These are phyloP conservation scores for Aspergillus aculeatinus DNA, from an alignment of 2,329 filamentous ascomycete species.

Conservation along the genomic window DNA sequence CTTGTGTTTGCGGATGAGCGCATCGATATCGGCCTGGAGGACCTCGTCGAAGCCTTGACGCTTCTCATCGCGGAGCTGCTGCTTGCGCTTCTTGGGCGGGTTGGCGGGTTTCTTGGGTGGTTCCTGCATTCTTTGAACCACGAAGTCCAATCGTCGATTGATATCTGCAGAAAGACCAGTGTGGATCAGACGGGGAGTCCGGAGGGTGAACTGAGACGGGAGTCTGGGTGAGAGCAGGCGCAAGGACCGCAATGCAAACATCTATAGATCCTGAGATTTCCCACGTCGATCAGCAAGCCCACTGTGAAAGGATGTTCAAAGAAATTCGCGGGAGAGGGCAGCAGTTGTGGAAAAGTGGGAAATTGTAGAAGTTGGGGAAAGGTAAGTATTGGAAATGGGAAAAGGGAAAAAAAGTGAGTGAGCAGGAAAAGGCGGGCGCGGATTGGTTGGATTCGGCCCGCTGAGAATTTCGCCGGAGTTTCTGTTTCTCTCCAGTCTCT, in stretches of 20 bases:
- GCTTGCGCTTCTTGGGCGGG: conserved; percentile 40
- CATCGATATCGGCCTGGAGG: conserved; percentile 61
- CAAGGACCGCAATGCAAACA: conserved; percentile 13
- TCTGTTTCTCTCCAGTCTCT: conserved; percentile 1
- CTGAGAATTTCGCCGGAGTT: conserved; percentile 29
- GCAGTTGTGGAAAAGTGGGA: conserved; percentile 1
- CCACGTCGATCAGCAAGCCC: too few species aligned
- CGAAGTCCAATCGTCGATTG: conserved; percentile 23
- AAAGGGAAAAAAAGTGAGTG: conserved; percentile 9
- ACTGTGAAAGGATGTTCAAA: not conserved
- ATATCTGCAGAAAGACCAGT: conserved; percentile 11
- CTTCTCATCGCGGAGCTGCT: conserved; percentile 58
- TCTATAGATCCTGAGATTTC: not conserved
- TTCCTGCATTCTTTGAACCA: conserved; percentile 26
- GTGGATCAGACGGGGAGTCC: conserved; percentile 11
- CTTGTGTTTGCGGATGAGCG: conserved; percentile 35
- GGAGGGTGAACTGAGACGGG: conserved; percentile 1
- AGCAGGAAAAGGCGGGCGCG: conserved; percentile 20
- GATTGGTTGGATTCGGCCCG: conserved; percentile 23
- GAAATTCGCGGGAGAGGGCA: not conserved
- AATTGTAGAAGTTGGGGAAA: conserved; percentile 4
- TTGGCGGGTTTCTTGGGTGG: conserved; percentile 25
- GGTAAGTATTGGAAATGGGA: not conserved
- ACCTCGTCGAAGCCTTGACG: conserved; percentile 67
- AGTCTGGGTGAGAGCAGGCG: conserved; percentile 5